Evolutionary conservation across 2,329 filamentous ascomycete species (phyloP).

Genomic region (Fusarium sp.): DNA sequence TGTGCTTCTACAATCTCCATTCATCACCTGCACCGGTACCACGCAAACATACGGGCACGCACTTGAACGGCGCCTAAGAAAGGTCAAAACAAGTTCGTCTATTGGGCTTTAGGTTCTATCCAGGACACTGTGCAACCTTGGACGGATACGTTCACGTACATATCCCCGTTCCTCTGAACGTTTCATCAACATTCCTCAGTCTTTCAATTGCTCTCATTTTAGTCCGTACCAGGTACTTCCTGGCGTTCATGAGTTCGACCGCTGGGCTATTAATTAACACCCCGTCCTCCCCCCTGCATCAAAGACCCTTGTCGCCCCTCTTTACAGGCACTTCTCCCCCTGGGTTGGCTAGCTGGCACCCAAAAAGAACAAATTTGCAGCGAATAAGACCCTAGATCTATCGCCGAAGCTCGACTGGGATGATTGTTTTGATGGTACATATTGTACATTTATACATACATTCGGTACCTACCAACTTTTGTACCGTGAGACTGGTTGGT

Average conservation of each 20-base stretch:
- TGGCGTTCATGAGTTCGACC: slow-evolving; percentile 17
- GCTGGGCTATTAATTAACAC: slow-evolving; percentile 21
- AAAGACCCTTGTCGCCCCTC: slow-evolving; percentile 33
- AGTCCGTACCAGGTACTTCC: slow-evolving; percentile 14
- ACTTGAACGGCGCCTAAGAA: slow-evolving; percentile 12
- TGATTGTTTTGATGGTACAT: slow-evolving; percentile 15
- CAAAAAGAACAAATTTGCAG: neutral
- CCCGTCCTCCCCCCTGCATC: slow-evolving; percentile 39
- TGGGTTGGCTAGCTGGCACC: neutral
- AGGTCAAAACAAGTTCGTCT: neutral
- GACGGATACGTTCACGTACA: slow-evolving; percentile 27
- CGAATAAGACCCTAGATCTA: slow-evolving; percentile 13
- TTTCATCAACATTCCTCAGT: slow-evolving; percentile 37
- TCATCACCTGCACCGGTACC: neutral
- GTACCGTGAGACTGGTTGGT: neutral
- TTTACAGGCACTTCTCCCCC: slow-evolving; percentile 16
- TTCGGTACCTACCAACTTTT: neutral
- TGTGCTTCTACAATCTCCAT: neutral
- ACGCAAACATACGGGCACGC: slow-evolving; percentile 19
- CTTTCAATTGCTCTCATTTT: slow-evolving; percentile 9
- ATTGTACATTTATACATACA: neutral
- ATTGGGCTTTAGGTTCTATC: neutral
- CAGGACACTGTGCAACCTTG: neutral
- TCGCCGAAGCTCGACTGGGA: slow-evolving; percentile 19
- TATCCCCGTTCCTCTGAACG: slow-evolving; percentile 14